Conservation (phyloP, 192 early-diverging fungal genomes). For the Spinellus fusiger region DNA sequence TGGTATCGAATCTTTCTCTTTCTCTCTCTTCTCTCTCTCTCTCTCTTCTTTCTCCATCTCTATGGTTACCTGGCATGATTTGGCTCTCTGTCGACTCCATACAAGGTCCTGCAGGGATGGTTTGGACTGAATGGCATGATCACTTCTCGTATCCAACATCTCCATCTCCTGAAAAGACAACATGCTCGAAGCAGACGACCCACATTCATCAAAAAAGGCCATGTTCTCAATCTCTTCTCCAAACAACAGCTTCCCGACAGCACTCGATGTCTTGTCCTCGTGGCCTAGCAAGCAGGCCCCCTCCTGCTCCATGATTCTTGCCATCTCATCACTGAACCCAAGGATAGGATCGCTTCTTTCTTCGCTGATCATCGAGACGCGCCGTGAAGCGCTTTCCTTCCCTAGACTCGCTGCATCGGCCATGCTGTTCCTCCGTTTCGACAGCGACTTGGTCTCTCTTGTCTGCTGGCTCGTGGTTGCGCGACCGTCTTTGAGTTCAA, state of each 20-base stretch:
- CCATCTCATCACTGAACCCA: not conserved
- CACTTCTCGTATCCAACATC: slow-evolving; percentile 12
- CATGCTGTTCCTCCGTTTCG: not conserved
- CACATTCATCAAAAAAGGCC: not conserved
- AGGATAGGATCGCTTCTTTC: slow-evolving; percentile 5
- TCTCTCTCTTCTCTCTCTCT: not conserved
- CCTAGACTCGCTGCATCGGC: not conserved
- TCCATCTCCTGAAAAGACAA: not conserved
- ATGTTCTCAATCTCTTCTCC: slow-evolving; percentile 19
- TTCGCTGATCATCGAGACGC: not conserved
- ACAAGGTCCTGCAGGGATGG: slow-evolving; percentile 7
- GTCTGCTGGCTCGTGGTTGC: not conserved
- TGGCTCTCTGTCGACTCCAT: slow-evolving; percentile 16
- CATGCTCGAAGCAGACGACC: not conserved
- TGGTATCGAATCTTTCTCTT: no score
- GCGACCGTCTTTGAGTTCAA: slow-evolving; percentile 4
- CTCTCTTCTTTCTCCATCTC: no score
- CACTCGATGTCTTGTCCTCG: not conserved
- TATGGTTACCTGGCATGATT: slow-evolving; percentile 13
- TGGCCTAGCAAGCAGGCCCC: not conserved
- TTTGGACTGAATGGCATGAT: slow-evolving; percentile 3
- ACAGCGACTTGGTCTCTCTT: not conserved
- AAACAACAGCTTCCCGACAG: slow-evolving; percentile 20
- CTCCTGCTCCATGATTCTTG: not conserved
- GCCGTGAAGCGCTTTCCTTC: not conserved